Percentiles rank a stretch among this genome's conserved stretches.
phyloP scores from a whole-genome alignment of 2,329 filamentous ascomycete genomes.

The Ophiostoma fasciatum region DNA sequence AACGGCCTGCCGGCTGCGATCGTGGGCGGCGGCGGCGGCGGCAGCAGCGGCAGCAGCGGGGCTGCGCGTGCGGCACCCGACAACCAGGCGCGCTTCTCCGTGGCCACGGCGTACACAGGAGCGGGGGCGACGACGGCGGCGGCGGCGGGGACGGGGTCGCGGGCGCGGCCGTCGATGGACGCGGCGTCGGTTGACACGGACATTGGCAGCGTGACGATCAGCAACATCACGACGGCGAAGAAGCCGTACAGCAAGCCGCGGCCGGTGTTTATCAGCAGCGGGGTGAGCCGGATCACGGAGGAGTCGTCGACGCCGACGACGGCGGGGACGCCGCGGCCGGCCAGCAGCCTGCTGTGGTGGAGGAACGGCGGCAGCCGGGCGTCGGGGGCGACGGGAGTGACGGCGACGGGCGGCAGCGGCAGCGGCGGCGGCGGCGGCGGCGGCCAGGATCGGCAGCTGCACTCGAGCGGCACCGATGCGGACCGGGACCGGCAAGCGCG shows the following conservation, averaged over 20 bases:
- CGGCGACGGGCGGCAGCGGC: too few relatives aligned
- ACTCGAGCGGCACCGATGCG: too few relatives aligned
- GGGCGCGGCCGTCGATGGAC: constrained; percentile 6
- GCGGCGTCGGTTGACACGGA: constrained; percentile 10
- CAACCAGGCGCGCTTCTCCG: too few relatives aligned
- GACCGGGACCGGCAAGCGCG: too few relatives aligned
- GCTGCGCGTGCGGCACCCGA: too few relatives aligned
- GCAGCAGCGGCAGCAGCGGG: background rate
- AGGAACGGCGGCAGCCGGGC: background rate
- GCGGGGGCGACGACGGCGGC: too few relatives aligned
- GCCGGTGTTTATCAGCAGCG: constrained; percentile 10
- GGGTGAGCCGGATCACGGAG: constrained; percentile 7
- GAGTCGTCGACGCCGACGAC: too few relatives aligned
- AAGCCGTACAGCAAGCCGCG: constrained; percentile 11
- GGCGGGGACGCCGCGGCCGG: too few relatives aligned
- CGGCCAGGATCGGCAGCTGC: background rate
- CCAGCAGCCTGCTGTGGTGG: too few relatives aligned
- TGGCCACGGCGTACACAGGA: too few relatives aligned
- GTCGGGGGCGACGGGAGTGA: too few relatives aligned
- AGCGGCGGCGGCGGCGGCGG: background rate
- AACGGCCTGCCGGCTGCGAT: background rate
- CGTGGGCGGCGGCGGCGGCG: background rate
- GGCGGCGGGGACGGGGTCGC: too few relatives aligned
- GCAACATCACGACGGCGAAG: constrained; percentile 9
- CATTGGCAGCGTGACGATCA: constrained; percentile 9